Conservation (phyloP, 2,329 filamentous ascomycete species). For the Alternaria incomplexa region DNA sequence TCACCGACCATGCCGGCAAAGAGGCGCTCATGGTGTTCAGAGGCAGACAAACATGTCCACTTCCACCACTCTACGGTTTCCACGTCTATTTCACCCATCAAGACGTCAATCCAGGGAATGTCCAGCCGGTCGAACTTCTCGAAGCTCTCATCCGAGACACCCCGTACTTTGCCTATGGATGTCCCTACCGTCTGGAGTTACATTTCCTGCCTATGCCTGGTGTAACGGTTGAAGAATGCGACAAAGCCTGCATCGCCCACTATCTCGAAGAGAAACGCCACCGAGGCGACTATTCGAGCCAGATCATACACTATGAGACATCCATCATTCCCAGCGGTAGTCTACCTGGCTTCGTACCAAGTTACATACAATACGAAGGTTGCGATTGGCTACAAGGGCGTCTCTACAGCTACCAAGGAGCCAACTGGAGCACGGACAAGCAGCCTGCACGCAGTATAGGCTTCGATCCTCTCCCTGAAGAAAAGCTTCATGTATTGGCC, state of each 20-base stretch:
- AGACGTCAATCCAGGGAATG: constrained; percentile 9
- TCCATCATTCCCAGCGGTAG: background rate
- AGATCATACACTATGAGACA: background rate
- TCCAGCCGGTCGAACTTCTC: constrained; percentile 12
- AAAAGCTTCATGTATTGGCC: background rate
- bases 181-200: background rate
- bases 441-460: background rate
- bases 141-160: constrained; percentile 10
- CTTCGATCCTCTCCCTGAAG: background rate
- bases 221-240: background rate
- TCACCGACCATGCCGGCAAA: constrained; percentile 11
- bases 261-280: background rate
- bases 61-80: constrained; percentile 17
- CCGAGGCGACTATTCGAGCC: background rate
- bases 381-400: background rate
- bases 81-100: constrained; percentile 18
- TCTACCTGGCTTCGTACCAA: background rate
- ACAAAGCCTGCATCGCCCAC: background rate
- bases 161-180: background rate
- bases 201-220: background rate
- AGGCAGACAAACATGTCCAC: constrained; percentile 11
- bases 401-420: background rate
- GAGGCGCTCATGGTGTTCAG: constrained; percentile 12
- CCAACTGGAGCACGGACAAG: background rate
- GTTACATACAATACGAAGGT: background rate